Percentiles rank a stretch among this genome's conserved stretches.
These are phyloP conservation scores for Diophrys sp. DNA, from an alignment of 73 alveolate species.

Conservation along the genomic window DNA sequence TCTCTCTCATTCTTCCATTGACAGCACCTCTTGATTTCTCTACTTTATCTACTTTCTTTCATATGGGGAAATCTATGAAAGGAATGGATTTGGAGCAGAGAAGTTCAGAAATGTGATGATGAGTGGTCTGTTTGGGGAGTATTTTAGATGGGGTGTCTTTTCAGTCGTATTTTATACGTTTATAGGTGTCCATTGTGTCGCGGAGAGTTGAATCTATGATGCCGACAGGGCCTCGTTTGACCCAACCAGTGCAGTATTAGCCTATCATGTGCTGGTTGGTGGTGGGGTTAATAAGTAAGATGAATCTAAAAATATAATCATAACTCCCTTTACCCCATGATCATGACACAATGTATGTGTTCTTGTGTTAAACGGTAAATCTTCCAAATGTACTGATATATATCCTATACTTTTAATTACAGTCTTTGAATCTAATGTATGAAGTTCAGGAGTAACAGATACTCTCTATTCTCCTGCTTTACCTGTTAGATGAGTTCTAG, in stretches of 20 bases:
- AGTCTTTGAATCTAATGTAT: slow-evolving; percentile 2
- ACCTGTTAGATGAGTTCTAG: too few relatives aligned
- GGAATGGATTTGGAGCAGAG: background rate
- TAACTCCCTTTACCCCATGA: too few relatives aligned
- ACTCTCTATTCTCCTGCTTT: too few relatives aligned
- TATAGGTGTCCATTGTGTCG: slow-evolving; percentile 43
- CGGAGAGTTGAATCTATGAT: slow-evolving; percentile 74
- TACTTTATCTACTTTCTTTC: slow-evolving; percentile 19
- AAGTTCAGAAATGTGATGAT: slow-evolving; percentile 4
- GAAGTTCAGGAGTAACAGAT: too few relatives aligned
- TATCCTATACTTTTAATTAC: slow-evolving; percentile 37
- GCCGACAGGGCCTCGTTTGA: slow-evolving; percentile 84
- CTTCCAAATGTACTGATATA: slow-evolving; percentile 28
- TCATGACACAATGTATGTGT: slow-evolving; percentile 23
- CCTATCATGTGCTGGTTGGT: slow-evolving; percentile 34
- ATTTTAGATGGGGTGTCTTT: background rate
- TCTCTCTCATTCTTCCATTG: slow-evolving; percentile 19
- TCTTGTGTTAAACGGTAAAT: slow-evolving; percentile 27
- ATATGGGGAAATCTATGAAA: background rate
- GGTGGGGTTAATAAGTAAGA: background rate
- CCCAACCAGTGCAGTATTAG: slow-evolving; percentile 85
- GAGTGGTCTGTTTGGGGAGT: slow-evolving; percentile 11
- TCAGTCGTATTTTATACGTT: slow-evolving; percentile 39
- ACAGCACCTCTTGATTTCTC: slow-evolving; percentile 5
- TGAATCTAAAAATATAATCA: too few relatives aligned